These are phyloP conservation scores for Glebionis coronaria DNA, from an alignment of 129 eudicot genomes.

Conservation along the genomic window DNA sequence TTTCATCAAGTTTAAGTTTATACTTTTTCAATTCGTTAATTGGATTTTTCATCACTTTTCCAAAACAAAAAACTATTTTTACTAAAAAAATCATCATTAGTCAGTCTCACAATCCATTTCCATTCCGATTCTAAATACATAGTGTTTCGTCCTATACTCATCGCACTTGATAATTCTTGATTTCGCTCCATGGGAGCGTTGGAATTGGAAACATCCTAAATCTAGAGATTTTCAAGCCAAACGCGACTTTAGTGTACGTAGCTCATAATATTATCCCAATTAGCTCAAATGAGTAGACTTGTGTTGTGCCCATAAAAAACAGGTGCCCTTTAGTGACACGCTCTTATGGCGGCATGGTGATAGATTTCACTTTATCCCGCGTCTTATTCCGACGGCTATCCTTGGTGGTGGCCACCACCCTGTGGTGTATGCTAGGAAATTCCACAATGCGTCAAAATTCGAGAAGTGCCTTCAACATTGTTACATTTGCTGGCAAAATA, in stretches of 20 bases:
- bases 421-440: neutral
- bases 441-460: neutral
- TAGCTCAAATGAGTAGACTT: slow-evolving; percentile 20
- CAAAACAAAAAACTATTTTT: slow-evolving; percentile 16
- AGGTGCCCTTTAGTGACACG: slow-evolving; percentile 6
- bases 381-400: neutral
- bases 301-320: slow-evolving; percentile 23
- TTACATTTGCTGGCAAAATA: slow-evolving; percentile 19
- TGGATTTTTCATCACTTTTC: neutral
- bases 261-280: neutral
- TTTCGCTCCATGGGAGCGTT: slow-evolving; percentile 29
- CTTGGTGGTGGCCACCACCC: neutral
- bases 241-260: slow-evolving; percentile 8
- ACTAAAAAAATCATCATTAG: neutral
- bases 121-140: slow-evolving; percentile 14
- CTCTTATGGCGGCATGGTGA: slow-evolving; percentile 8
- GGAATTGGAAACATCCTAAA: slow-evolving; percentile 21
- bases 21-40: slow-evolving; percentile 9
- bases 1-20: slow-evolving; percentile 14
- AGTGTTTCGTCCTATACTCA: slow-evolving; percentile 19
- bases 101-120: slow-evolving; percentile 16
- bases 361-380: slow-evolving; percentile 16
- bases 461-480: slow-evolving; percentile 10
- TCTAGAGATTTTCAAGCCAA: neutral
- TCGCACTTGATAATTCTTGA: slow-evolving; percentile 21